These are phyloP conservation scores for Obelidium mucronatum DNA, from an alignment of 192 early-diverging fungal species.

Conservation along the genomic window DNA sequence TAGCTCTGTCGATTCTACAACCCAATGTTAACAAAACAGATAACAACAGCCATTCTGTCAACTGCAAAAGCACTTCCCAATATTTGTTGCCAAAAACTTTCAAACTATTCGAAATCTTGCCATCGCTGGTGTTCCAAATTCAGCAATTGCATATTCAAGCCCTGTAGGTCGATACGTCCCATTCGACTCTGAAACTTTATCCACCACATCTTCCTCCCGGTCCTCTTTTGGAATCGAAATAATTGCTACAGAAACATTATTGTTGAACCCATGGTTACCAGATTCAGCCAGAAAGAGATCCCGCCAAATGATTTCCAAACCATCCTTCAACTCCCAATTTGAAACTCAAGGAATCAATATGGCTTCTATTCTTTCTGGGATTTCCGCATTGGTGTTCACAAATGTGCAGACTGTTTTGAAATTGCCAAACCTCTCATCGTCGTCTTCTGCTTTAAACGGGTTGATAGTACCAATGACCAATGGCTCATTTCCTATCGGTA, in stretches of 20 bases:
- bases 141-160: slow-evolving; percentile 8
- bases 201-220: background rate
- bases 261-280: slow-evolving; percentile 27
- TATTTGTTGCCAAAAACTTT: slow-evolving; percentile 25
- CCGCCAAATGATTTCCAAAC: background rate
- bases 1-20: background rate
- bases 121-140: background rate
- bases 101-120: slow-evolving; percentile 7
- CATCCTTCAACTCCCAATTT: background rate
- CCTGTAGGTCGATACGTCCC: slow-evolving; percentile 3
- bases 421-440: background rate
- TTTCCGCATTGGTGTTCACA: background rate
- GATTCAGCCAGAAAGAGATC: background rate
- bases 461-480: too few species aligned
- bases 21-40: background rate
- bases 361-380: slow-evolving; percentile 13
- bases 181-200: background rate
- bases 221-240: slow-evolving; percentile 4
- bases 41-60: slow-evolving; percentile 3
- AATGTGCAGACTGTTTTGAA: background rate
- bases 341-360: slow-evolving; percentile 12
- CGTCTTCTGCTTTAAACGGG: background rate
- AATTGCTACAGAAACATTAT: background rate
- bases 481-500: background rate
- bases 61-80: background rate